These are phyloP conservation scores for Tardiomyces blankii DNA, from an alignment of 1,139 yeast species.

Conservation along the genomic window DNA sequence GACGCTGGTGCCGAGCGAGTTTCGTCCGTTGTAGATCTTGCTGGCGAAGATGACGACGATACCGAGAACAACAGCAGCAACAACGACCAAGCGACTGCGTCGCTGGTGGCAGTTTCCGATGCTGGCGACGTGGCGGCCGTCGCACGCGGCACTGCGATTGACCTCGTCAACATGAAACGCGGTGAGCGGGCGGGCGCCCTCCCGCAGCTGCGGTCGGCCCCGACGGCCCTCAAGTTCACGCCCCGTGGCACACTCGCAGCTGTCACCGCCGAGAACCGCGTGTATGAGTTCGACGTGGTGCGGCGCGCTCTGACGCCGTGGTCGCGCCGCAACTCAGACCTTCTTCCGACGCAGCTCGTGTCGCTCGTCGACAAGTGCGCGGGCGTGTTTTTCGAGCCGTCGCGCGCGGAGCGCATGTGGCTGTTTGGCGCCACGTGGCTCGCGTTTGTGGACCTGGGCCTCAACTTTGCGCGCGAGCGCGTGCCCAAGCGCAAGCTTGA, in stretches of 20 bases:
- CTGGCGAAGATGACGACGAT: slow-evolving; percentile 31
- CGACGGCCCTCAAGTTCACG: slow-evolving; percentile 56
- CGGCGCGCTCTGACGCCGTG: slow-evolving; percentile 46
- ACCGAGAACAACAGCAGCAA: slow-evolving; percentile 10
- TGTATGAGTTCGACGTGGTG: slow-evolving; percentile 51
- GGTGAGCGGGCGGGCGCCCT: slow-evolving; percentile 12
- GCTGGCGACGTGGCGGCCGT: slow-evolving; percentile 6
- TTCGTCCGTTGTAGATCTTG: slow-evolving; percentile 8
- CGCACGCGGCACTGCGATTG: slow-evolving; percentile 41
- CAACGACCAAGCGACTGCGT: background rate
- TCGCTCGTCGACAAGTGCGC: slow-evolving; percentile 57
- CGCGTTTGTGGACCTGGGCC: slow-evolving; percentile 57
- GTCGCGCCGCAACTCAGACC: slow-evolving; percentile 70
- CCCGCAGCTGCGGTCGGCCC: slow-evolving; percentile 44
- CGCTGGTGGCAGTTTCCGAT: slow-evolving; percentile 9
- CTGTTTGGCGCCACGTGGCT: slow-evolving; percentile 84
- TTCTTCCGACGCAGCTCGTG: slow-evolving; percentile 56
- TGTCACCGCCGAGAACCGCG: slow-evolving; percentile 61
- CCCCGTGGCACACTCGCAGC: slow-evolving; percentile 43
- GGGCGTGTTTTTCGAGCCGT: slow-evolving; percentile 46
- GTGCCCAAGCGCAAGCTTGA: slow-evolving; percentile 39
- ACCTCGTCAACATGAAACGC: slow-evolving; percentile 31
- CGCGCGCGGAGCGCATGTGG: slow-evolving; percentile 47
- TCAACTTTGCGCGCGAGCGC: slow-evolving; percentile 41
- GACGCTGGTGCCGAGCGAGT: slow-evolving; percentile 13